Percentiles rank a stretch among this genome's conserved stretches.
Conservation (phyloP, 1,139 yeast species). For the Zygotorulaspora mrakii region DNA sequence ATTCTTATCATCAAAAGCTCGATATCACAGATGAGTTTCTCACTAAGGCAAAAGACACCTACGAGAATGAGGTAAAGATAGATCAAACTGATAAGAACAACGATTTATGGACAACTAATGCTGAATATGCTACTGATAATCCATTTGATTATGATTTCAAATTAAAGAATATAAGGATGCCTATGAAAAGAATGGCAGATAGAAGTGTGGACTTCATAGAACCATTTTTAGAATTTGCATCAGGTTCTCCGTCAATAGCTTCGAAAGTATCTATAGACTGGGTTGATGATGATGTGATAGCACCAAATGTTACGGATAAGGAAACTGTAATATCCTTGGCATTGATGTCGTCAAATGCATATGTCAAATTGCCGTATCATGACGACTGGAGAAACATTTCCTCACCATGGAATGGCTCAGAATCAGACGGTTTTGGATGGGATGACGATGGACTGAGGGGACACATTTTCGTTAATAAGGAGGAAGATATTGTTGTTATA, state of each 20-base stretch:
- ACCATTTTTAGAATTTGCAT: constrained; percentile 58
- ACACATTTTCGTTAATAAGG: constrained; percentile 73
- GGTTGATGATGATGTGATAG: constrained; percentile 43
- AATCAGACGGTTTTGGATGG: constrained; percentile 69
- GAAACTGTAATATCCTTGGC: constrained; percentile 75
- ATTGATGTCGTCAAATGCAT: constrained; percentile 86
- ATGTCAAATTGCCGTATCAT: constrained; percentile 66
- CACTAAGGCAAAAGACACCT: constrained; percentile 13
- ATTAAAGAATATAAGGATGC: constrained; percentile 18
- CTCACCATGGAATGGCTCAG: constrained; percentile 48
- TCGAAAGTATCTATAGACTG: constrained; percentile 52
- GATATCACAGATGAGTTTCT: constrained; percentile 13
- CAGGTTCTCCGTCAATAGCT: constrained; percentile 45
- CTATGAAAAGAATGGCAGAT: constrained; percentile 49
- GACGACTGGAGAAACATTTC: constrained; percentile 91
- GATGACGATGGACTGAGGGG: constrained; percentile 80
- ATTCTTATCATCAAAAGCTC: constrained; percentile 17
- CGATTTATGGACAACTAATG: constrained; percentile 25
- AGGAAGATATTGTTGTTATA: constrained; percentile 65
- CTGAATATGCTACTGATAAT: constrained; percentile 21
- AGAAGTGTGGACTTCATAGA: constrained; percentile 65
- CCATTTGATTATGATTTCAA: constrained; percentile 27
- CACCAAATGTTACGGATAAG: constrained; percentile 74
- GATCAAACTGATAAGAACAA: constrained; percentile 13
- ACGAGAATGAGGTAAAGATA: constrained; percentile 10